phyloP scores from a whole-genome alignment of 1,284 basidiomycete genomes.

The Schizophyllum commune region DNA sequence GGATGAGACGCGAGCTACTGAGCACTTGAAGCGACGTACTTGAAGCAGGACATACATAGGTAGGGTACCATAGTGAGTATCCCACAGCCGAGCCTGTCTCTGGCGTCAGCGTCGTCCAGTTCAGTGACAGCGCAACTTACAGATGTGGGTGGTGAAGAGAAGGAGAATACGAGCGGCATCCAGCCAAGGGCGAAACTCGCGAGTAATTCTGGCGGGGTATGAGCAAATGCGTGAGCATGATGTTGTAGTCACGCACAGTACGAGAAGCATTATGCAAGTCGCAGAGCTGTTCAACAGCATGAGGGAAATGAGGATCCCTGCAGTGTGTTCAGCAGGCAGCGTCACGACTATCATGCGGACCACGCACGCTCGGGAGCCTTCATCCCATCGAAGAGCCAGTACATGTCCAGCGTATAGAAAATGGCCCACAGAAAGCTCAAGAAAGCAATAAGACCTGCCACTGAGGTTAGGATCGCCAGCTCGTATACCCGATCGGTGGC shows the following conservation, averaged over 20 bases:
- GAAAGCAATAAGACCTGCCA: constrained; percentile 6
- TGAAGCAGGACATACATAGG: constrained; percentile 14
- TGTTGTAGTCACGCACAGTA: neutral
- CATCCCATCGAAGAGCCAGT: constrained; percentile 6
- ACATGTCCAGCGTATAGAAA: constrained; percentile 6
- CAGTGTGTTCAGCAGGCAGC: neutral
- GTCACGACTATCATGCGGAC: neutral
- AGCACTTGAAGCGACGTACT: neutral
- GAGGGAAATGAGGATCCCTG: constrained; percentile 7
- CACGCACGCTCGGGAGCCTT: constrained; percentile 10
- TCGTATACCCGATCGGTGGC: neutral
- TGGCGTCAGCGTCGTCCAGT: neutral
- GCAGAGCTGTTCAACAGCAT: constrained; percentile 8
- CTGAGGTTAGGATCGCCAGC: neutral
- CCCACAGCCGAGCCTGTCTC: constrained; percentile 39
- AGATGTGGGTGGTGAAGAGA: constrained; percentile 41
- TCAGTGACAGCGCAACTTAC: constrained; percentile 18
- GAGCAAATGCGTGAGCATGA: neutral
- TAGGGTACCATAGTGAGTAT: constrained; percentile 34
- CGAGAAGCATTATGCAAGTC: neutral
- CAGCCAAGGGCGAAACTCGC: constrained; percentile 45
- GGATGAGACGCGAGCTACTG: neutral
- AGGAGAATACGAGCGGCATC: constrained; percentile 47
- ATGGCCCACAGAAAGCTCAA: constrained; percentile 7
- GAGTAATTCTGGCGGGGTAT: neutral